Evolutionary conservation across 2,329 filamentous ascomycete genomes (phyloP), one percentile per base, ranked within the genome.

Genomic region (Epichloe hybrida): DNA sequence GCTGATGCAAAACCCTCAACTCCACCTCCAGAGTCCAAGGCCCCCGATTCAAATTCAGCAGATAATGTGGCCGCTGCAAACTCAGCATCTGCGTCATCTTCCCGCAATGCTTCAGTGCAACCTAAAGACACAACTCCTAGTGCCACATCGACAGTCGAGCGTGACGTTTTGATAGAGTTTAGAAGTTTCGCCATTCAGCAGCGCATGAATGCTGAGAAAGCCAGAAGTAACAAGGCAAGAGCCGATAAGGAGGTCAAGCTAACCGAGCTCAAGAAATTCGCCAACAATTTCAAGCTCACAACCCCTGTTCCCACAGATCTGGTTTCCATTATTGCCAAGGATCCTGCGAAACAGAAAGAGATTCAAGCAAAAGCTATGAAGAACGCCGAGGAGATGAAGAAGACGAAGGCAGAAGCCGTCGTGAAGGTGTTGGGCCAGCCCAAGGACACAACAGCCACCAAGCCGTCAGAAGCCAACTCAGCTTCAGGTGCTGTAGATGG

Each of bases 261-360:
- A 54, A 95, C 88, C 53, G 93, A 98, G 68, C 71, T 98, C 52
- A 94, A 93, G 93, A 95, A 91, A 62, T 98, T 98, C 66, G 88
- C 93, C 1, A 80, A 83, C 58, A 93, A 80, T 63, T 98, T 98
- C 75, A 97, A 97, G 70, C 78, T 98, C 17, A 84, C 86, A 47
- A 96, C 91, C 3, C 89, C 90, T 5, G 89, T 98, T 11, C 93
- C 93, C 1, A 83, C 80, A 48, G 93, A 98, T 66, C 71, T 98
- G 37, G 89, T 98, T 31, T 84, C 88, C 1, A 98, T 98, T 57
- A 84, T 98, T 54, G 91, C 93, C 52, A 98, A 97, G 65, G 93
- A 98, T 63, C 89, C 89, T n/a, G 77, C 74, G 44, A 98, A 96
- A 71, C 93, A 97, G 68, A 83, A 89, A 61, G 82, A 90, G 62